Conservation (phyloP, 2,329 filamentous ascomycete genomes). For the Thielaviopsis ethacetica region DNA sequence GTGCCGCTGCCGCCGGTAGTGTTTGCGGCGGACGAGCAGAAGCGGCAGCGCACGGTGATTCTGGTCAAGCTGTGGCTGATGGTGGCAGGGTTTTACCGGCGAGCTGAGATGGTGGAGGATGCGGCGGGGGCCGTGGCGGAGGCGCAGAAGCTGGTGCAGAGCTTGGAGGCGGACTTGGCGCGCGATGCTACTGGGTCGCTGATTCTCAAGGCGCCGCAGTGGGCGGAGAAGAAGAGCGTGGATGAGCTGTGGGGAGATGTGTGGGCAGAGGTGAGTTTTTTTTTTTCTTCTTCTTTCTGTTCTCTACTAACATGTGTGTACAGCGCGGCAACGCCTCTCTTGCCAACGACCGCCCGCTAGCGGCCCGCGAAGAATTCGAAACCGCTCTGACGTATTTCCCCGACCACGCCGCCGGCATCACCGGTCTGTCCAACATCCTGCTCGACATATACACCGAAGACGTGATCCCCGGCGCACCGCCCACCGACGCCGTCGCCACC, state of each 20-base stretch:
- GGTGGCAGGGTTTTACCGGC: slow-evolving; percentile 73
- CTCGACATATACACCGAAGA: slow-evolving; percentile 68
- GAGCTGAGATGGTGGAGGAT: slow-evolving; percentile 66
- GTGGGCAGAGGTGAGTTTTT: slow-evolving; percentile 52
- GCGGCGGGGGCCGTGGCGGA: slow-evolving; percentile 65
- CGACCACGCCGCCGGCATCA: slow-evolving; percentile 64
- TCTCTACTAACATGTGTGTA: slow-evolving; percentile 15
- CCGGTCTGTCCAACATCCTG: slow-evolving; percentile 70
- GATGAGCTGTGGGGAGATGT: slow-evolving; percentile 78
- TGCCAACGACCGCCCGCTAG: slow-evolving; percentile 44
- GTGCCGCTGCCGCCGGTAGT: slow-evolving; percentile 34
- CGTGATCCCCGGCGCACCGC: slow-evolving; percentile 31
- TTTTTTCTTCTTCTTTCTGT: not conserved
- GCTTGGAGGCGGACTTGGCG: slow-evolving; percentile 50
- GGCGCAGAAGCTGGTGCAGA: slow-evolving; percentile 58
- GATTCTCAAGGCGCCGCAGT: slow-evolving; percentile 47
- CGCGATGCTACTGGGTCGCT: slow-evolving; percentile 46
- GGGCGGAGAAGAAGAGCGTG: slow-evolving; percentile 66
- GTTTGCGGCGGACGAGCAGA: slow-evolving; percentile 37
- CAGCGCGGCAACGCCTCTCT: slow-evolving; percentile 53
- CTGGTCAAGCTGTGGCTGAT: slow-evolving; percentile 78
- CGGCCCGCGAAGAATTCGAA: slow-evolving; percentile 66
- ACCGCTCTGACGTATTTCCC: slow-evolving; percentile 62
- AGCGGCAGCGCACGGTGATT: slow-evolving; percentile 31
- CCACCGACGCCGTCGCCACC: not conserved